phyloP scores from a whole-genome alignment of 306 rosid species.

The Neltuma alba region DNA sequence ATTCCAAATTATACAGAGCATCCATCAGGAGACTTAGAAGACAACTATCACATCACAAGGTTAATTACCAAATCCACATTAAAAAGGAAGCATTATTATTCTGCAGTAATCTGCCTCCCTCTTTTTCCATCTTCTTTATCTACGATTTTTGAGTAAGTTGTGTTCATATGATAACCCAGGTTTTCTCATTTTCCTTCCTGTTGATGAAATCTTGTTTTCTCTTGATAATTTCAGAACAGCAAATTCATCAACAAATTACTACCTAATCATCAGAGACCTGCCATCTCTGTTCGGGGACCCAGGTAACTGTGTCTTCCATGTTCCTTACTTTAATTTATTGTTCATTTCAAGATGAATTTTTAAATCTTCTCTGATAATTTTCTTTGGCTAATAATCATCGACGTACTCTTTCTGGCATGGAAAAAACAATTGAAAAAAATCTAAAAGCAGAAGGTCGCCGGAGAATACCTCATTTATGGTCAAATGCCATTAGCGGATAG shows the following conservation, averaged over 20 bases:
- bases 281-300: neutral
- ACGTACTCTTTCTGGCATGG: neutral
- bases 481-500: conserved; percentile 72
- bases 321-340: neutral
- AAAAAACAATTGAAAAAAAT: no score
- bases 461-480: conserved; percentile 61
- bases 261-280: neutral
- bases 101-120: neutral
- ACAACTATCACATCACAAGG: neutral
- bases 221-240: neutral
- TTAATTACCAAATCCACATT: neutral
- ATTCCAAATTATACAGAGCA: neutral
- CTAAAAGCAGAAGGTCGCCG: conserved; percentile 58
- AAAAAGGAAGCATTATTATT: neutral
- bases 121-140: neutral
- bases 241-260: neutral
- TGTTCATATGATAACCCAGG: neutral
- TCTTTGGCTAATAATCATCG: neutral
- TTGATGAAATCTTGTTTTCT: neutral
- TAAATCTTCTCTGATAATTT: neutral
- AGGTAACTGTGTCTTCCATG: neutral
- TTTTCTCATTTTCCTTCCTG: neutral
- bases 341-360: neutral
- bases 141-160: neutral
- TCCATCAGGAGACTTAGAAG: neutral